Conservation (phyloP, 208 protist genomes). For the Wallacemonas sp. region DNA sequence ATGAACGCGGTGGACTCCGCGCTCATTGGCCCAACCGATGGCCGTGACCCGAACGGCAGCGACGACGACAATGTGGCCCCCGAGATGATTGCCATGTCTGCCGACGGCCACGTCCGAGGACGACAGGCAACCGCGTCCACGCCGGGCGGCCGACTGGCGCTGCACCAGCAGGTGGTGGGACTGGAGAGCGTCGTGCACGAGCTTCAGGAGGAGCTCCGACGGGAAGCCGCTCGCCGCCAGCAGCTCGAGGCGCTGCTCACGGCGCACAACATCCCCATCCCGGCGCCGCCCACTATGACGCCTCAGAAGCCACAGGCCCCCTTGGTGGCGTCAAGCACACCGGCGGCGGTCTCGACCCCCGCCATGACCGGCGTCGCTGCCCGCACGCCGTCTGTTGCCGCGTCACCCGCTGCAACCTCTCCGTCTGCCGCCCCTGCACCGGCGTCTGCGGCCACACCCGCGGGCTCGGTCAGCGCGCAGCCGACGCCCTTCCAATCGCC, state of each 20-base stretch:
- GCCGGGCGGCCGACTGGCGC: conserved; percentile 1
- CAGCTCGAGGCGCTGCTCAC: conserved; percentile 35
- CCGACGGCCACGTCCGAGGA: background rate
- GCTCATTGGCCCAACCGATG: conserved; percentile 32
- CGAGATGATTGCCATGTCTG: conserved; percentile 4
- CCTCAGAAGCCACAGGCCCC: conserved; percentile 4
- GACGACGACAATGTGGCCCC: conserved; percentile 28
- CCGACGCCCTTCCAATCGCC: too few relatives aligned
- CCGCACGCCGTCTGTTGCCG: background rate
- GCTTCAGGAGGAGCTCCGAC: conserved; percentile 59
- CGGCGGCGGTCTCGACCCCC: background rate
- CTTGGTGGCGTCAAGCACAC: background rate
- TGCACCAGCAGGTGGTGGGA: conserved; percentile 28
- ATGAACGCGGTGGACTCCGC: conserved; percentile 49
- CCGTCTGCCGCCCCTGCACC: background rate
- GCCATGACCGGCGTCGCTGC: background rate
- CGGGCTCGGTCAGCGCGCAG: too few relatives aligned
- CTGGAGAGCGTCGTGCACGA: conserved; percentile 63
- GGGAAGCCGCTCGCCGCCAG: conserved; percentile 29
- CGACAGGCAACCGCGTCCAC: background rate
- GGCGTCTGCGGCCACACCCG: too few relatives aligned
- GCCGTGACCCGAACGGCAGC: conserved; percentile 22
- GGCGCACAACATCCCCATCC: conserved; percentile 30
- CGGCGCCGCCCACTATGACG: conserved; percentile 11
- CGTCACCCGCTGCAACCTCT: too few relatives aligned